Evolutionary conservation across 2,329 filamentous ascomycete genomes (phyloP).

Genomic region (Karstenula rhodostoma): DNA sequence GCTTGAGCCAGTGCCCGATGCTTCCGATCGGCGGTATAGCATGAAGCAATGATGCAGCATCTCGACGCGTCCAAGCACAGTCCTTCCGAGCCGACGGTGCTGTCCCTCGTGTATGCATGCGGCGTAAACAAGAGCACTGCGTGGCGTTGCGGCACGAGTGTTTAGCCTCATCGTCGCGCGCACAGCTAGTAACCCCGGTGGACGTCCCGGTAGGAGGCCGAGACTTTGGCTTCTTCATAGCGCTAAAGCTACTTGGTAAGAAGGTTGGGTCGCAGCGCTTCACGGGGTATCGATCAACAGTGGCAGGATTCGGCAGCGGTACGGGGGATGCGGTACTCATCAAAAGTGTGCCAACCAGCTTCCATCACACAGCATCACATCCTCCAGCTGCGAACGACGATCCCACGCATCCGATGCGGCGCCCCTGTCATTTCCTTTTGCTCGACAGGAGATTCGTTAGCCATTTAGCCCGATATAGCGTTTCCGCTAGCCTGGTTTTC

Average conservation of each 20-base stretch:
- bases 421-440: constrained; percentile 35
- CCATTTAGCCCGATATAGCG: constrained; percentile 20
- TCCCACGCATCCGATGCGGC: constrained; percentile 27
- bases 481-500: constrained; percentile 28
- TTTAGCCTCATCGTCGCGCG: constrained; percentile 27
- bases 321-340: constrained; percentile 17
- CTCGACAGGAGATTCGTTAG: constrained; percentile 32
- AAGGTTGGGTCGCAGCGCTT: constrained; percentile 22
- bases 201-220: constrained; percentile 30
- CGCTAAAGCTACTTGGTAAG: constrained; percentile 24
- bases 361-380: constrained; percentile 26
- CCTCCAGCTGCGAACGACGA: constrained; percentile 12
- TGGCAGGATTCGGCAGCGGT: constrained; percentile 14
- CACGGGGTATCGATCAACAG: constrained; percentile 15
- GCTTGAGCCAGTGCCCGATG: constrained; percentile 12
- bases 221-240: constrained; percentile 33
- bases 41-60: constrained; percentile 16
- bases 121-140: constrained; percentile 30
- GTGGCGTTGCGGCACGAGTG: constrained; percentile 26
- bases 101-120: constrained; percentile 14
- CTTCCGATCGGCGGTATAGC: constrained; percentile 14
- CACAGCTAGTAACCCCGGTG: constrained; percentile 27
- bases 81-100: background rate
- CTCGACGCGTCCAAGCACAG: constrained; percentile 1
- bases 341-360: constrained; percentile 13